phyloP scores from a whole-genome alignment of 805 yeast genomes.

The Candida arabinofermentans region DNA sequence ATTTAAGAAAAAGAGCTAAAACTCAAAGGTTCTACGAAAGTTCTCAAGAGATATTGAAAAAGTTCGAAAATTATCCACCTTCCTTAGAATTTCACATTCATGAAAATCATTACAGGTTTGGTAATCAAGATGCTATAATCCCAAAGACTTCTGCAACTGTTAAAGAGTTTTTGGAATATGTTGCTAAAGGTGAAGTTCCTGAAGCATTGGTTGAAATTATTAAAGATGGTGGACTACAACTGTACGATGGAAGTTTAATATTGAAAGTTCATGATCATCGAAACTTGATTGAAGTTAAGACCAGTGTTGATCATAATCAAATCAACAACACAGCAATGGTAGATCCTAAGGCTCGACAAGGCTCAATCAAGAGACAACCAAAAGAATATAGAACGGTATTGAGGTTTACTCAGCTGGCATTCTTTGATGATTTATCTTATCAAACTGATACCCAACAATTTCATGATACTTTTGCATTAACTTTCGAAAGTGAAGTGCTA shows the following conservation, averaged over 20 bases:
- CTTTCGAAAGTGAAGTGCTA: constrained; percentile 84
- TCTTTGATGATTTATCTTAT: constrained; percentile 80
- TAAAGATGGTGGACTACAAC: constrained; percentile 76
- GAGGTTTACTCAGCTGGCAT: constrained; percentile 73
- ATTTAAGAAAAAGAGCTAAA: constrained; percentile 40
- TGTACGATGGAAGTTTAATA: constrained; percentile 88
- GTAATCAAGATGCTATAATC: constrained; percentile 82
- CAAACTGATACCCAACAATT: constrained; percentile 78
- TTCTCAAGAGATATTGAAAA: constrained; percentile 65
- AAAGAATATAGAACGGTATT: constrained; percentile 73
- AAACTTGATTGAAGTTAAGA: constrained; percentile 29
- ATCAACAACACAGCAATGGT: constrained; percentile 1
- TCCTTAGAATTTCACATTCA: constrained; percentile 87
- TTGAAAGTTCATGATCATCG: constrained; percentile 87
- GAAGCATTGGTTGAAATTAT: constrained; percentile 86
- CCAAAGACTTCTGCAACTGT: constrained; percentile 76
- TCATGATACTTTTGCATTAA: constrained; percentile 72
- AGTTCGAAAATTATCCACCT: constrained; percentile 73
- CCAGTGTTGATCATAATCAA: neutral
- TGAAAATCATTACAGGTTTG: constrained; percentile 87
- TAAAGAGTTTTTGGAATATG: constrained; percentile 73
- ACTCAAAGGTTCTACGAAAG: constrained; percentile 64
- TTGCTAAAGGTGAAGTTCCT: constrained; percentile 80
- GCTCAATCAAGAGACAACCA: constrained; percentile 41
- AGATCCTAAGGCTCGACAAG: constrained; percentile 8